Evolutionary conservation across 441 rosid genomes (phyloP), one percentile per base, ranked within the genome.

Genomic region (Breynia disticha): DNA sequence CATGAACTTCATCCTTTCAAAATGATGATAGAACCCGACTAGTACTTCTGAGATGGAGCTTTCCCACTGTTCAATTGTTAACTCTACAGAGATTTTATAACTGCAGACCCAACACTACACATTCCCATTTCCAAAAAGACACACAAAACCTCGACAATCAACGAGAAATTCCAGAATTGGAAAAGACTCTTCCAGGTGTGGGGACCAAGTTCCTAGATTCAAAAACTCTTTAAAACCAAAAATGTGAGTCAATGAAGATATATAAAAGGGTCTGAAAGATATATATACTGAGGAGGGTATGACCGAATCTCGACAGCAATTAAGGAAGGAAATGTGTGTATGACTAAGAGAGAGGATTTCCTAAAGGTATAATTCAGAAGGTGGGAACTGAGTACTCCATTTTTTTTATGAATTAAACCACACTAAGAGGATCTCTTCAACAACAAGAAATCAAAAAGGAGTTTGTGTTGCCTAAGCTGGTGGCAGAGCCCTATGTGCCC

Each of bases 1-100:
- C 97, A 89, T 89, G 48, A 89, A 89, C 95, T 86, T 89, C 97
- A 89, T 89, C 59, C 75, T 80, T 57, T 44, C 61, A 62, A 58
- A 52, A 32, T n/a, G 62, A 63, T 62, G 61, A 59, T 59, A 55
- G 45, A 64, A 56, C 45, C 58, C 48, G 54, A 64, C 19, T 56
- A 46, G 54, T 20, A 50, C 51, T 38, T 15, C 54, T 28, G 68
- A 46, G 52, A 39, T 8, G n/a, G n/a, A n/a, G n/a, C n/a, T n/a
- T n/a, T n/a, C n/a, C n/a, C n/a, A n/a, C n/a, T n/a, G n/a, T n/a
- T n/a, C n/a, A n/a, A n/a, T n/a, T n/a, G n/a, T 8, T 67, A 48
- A 60, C 17, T 69, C 39, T 60, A 60, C 75, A 58, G 62, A 64
- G 17, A 62, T 57, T 54, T 56, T 24, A 50, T 32, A 16, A n/a